Percentiles rank a stretch among this genome's conserved stretches.
Evolutionary conservation across 805 yeast genomes (phyloP).

Genomic region (Kuraishia ogatae): DNA sequence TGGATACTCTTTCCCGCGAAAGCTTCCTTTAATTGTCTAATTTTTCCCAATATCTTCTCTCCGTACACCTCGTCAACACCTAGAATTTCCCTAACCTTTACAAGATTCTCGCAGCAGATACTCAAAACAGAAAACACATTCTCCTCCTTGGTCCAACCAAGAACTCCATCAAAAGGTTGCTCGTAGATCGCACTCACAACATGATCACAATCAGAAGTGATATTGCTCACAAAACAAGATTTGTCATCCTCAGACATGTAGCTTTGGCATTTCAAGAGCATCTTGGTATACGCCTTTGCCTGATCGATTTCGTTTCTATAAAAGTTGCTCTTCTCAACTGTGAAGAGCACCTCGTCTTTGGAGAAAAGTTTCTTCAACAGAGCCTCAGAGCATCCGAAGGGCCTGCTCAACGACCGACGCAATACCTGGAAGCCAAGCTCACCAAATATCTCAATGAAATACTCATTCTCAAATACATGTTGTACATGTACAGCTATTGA

Average conservation of each 20-base stretch:
- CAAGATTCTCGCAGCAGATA: not conserved
- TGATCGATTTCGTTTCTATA: slow-evolving; percentile 41
- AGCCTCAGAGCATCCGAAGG: not conserved
- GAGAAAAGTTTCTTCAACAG: slow-evolving; percentile 10
- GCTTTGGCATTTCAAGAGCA: slow-evolving; percentile 7
- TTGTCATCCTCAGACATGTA: not conserved
- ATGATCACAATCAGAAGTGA: not conserved
- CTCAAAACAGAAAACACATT: not conserved
- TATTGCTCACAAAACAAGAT: not conserved
- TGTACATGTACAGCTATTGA: slow-evolving; percentile 27
- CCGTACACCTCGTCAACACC: not conserved
- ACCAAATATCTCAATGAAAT: not conserved
- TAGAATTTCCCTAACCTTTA: not conserved
- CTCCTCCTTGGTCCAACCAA: slow-evolving; percentile 3
- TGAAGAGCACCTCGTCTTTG: slow-evolving; percentile 40
- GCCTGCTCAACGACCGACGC: not conserved
- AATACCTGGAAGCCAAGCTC: not conserved
- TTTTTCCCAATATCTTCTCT: no score
- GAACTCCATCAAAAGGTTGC: slow-evolving; percentile 6
- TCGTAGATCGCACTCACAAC: slow-evolving; percentile 1
- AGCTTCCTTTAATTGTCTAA: not conserved
- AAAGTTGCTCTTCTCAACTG: slow-evolving; percentile 58
- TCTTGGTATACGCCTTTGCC: slow-evolving; percentile 11
- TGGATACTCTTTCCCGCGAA: not conserved
- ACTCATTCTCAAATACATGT: slow-evolving; percentile 9